Evolutionary conservation across 179 eudicot genomes (phyloP).

Genomic region (Beta corolliflora): DNA sequence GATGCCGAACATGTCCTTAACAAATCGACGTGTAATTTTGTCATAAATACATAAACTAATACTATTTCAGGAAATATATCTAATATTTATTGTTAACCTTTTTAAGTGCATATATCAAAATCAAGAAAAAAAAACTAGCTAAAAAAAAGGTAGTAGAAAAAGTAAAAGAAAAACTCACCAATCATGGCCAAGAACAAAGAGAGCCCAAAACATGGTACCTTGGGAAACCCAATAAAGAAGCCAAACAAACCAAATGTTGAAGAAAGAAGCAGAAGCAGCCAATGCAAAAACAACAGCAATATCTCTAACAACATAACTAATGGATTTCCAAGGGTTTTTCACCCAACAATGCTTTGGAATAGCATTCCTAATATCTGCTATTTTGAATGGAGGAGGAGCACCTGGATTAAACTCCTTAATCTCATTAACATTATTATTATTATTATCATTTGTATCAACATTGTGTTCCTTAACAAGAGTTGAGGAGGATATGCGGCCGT

Average conservation of each 20-base stretch:
- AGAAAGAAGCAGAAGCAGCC: conserved; percentile 62
- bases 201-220: conserved; percentile 92
- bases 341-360: conserved; percentile 94
- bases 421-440: conserved; percentile 23
- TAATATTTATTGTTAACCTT: too few relatives aligned
- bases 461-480: too few relatives aligned
- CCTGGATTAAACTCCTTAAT: conserved; percentile 51
- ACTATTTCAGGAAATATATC: too few relatives aligned
- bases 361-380: conserved; percentile 61
- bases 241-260: conserved; percentile 79
- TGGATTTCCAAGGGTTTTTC: conserved; percentile 75
- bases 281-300: conserved; percentile 64
- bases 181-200: conserved; percentile 94
- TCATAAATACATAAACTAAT: too few relatives aligned
- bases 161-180: conserved; percentile 44
- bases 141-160: too few relatives aligned
- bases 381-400: conserved; percentile 66
- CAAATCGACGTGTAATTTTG: too few relatives aligned
- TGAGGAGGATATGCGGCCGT: neutral
- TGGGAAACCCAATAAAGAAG: conserved; percentile 93
- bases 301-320: conserved; percentile 77
- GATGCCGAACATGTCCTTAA: too few relatives aligned
- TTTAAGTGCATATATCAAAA: too few relatives aligned
- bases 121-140: too few relatives aligned
- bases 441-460: conserved; percentile 12